Percentiles rank a stretch among this genome's conserved stretches.
Evolutionary conservation across 1,284 basidiomycete species (phyloP).

Genomic region (Melampsora americana): DNA sequence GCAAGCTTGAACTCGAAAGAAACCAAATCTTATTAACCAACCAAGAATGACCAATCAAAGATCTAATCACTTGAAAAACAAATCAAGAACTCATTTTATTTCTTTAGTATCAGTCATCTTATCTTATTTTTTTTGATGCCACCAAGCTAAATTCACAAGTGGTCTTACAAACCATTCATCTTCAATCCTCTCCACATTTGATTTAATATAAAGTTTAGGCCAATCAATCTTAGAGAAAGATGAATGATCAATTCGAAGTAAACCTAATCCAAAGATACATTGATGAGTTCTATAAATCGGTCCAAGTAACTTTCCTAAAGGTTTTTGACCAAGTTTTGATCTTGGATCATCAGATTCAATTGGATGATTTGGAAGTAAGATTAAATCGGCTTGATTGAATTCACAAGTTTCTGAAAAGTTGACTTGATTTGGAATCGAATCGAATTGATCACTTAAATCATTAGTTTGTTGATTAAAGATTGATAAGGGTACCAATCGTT

Average conservation of each 20-base stretch:
- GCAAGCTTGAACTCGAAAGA: too few relatives aligned
- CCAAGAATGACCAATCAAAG: too few relatives aligned
- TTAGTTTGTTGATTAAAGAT: slow-evolving; percentile 52
- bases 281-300: slow-evolving; percentile 1
- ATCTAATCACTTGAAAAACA: too few relatives aligned
- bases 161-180: too few relatives aligned
- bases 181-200: neutral
- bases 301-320: slow-evolving; percentile 27
- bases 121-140: too few relatives aligned
- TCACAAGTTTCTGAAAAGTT: slow-evolving; percentile 5
- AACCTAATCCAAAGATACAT: slow-evolving; percentile 16
- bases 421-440: neutral
- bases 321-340: slow-evolving; percentile 4
- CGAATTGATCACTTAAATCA: neutral
- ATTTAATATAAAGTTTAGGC: neutral
- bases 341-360: neutral
- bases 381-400: neutral
- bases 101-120: too few relatives aligned
- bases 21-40: too few relatives aligned
- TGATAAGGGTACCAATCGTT: slow-evolving; percentile 78
- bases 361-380: neutral
- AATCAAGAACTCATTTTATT: too few relatives aligned
- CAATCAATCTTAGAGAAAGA: neutral
- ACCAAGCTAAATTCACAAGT: too few relatives aligned
- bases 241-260: slow-evolving; percentile 22